Percentiles rank a stretch among this genome's conserved stretches.
Conservation (phyloP, 2,329 filamentous ascomycete genomes). For the Rhexocercosporidium sp. region DNA sequence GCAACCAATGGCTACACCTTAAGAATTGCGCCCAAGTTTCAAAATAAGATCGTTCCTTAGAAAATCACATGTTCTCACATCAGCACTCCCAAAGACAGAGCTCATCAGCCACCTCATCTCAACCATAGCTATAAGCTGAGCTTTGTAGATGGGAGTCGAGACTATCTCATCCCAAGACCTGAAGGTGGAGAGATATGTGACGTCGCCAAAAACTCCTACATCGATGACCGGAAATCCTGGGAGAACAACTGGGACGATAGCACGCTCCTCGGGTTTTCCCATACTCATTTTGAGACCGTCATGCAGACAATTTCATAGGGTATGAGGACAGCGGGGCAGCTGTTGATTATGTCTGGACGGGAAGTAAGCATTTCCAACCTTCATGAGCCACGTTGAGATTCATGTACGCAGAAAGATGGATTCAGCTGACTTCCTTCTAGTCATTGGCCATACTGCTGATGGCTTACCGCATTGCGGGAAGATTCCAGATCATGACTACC, state of each 20-base stretch:
- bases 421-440: constrained; percentile 30
- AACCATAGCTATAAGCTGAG: constrained; percentile 28
- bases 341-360: constrained; percentile 39
- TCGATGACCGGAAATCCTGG: constrained; percentile 45
- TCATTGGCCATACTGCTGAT: constrained; percentile 50
- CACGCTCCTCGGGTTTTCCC: constrained; percentile 48
- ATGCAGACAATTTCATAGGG: constrained; percentile 54
- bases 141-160: constrained; percentile 21
- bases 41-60: constrained; percentile 64
- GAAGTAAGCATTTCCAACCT: constrained; percentile 23
- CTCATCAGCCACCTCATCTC: constrained; percentile 25
- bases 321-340: constrained; percentile 52
- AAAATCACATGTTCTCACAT: constrained; percentile 52
- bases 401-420: not conserved
- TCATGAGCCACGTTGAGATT: not conserved
- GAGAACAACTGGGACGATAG: constrained; percentile 54
- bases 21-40: constrained; percentile 62
- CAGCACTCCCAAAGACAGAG: constrained; percentile 29
- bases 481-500: constrained; percentile 47
- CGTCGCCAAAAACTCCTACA: constrained; percentile 47
- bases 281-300: constrained; percentile 52
- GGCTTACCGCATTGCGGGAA: constrained; percentile 49
- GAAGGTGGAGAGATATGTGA: constrained; percentile 45
- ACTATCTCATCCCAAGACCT: constrained; percentile 39
- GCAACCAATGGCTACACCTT: constrained; percentile 73